These are phyloP conservation scores for Geotrichum klebahnii DNA, from an alignment of 1,139 yeast genomes.

Conservation along the genomic window DNA sequence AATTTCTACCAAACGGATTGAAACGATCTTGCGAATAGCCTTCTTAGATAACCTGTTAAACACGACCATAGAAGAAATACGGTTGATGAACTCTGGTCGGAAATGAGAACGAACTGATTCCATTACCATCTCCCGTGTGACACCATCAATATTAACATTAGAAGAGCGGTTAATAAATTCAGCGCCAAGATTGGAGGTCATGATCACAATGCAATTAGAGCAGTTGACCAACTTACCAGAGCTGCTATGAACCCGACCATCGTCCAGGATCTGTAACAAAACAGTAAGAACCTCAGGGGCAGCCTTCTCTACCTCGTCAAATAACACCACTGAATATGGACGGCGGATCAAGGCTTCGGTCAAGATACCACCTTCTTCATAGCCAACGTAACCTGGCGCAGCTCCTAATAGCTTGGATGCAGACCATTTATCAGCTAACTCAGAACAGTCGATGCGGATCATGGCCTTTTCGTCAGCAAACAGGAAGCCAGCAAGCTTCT, in stretches of 20 bases:
- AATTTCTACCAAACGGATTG: slow-evolving; percentile 75
- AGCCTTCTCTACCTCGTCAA: slow-evolving; percentile 97
- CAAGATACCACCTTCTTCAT: slow-evolving; percentile 92
- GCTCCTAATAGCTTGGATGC: slow-evolving; percentile 93
- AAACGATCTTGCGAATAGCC: slow-evolving; percentile 87
- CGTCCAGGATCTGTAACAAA: slow-evolving; percentile 85
- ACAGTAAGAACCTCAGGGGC: slow-evolving; percentile 95
- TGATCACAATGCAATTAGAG: slow-evolving; percentile 82
- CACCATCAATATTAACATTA: slow-evolving; percentile 48
- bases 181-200: slow-evolving; percentile 97
- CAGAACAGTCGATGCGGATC: slow-evolving; percentile 96
- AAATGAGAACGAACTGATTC: slow-evolving; percentile 77
- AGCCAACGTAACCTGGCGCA: slow-evolving; percentile 96
- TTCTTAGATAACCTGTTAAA: slow-evolving; percentile 87
- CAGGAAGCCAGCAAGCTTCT: slow-evolving; percentile 89
- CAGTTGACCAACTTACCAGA: slow-evolving; percentile 91
- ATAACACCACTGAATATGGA: slow-evolving; percentile 89
- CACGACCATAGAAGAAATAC: slow-evolving; percentile 86
- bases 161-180: slow-evolving; percentile 69
- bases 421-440: slow-evolving; percentile 88
- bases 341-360: slow-evolving; percentile 86
- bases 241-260: slow-evolving; percentile 90
- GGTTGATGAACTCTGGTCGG: slow-evolving; percentile 94
- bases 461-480: slow-evolving; percentile 94
- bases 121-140: slow-evolving; percentile 40